These are phyloP conservation scores for Stephanocyclus meneghinianus DNA, from an alignment of 352 stramenopile genomes.

Conservation along the genomic window DNA sequence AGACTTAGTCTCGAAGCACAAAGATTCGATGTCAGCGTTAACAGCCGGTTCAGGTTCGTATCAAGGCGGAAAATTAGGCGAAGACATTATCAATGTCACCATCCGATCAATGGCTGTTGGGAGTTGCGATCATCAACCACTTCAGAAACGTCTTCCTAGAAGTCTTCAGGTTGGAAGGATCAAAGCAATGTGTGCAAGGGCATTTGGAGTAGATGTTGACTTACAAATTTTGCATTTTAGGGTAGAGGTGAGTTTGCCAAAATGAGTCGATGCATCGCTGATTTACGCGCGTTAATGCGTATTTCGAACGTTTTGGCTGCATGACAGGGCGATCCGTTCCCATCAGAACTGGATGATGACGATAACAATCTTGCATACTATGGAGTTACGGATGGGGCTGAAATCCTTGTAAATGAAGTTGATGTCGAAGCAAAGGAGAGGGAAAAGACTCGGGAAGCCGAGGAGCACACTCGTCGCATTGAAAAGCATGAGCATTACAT, in stretches of 20 bases:
- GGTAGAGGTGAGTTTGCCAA: slow-evolving; percentile 39
- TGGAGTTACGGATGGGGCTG: slow-evolving; percentile 71
- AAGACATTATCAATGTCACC: slow-evolving; percentile 66
- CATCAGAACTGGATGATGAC: slow-evolving; percentile 76
- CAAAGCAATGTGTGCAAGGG: slow-evolving; percentile 70
- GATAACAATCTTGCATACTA: slow-evolving; percentile 78
- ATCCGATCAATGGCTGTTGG: slow-evolving; percentile 66
- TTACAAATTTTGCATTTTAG: slow-evolving; percentile 74
- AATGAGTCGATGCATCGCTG: neutral
- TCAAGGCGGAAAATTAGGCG: slow-evolving; percentile 33
- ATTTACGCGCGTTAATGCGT: neutral
- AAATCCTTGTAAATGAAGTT: slow-evolving; percentile 80
- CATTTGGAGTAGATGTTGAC: slow-evolving; percentile 78
- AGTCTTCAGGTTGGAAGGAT: slow-evolving; percentile 69
- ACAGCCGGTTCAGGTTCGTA: slow-evolving; percentile 1
- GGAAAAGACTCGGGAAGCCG: slow-evolving; percentile 34
- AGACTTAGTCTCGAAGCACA: slow-evolving; percentile 44
- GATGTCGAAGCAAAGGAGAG: slow-evolving; percentile 47
- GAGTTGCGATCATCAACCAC: slow-evolving; percentile 68
- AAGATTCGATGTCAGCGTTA: slow-evolving; percentile 51
- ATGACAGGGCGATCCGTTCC: slow-evolving; percentile 56
- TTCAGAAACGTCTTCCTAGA: slow-evolving; percentile 64
- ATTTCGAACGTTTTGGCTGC: neutral
- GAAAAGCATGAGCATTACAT: slow-evolving; percentile 55
- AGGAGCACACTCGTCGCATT: slow-evolving; percentile 48